Conservation (phyloP, 495 filamentous ascomycete genomes). For the Hypoxylon intermedium region DNA sequence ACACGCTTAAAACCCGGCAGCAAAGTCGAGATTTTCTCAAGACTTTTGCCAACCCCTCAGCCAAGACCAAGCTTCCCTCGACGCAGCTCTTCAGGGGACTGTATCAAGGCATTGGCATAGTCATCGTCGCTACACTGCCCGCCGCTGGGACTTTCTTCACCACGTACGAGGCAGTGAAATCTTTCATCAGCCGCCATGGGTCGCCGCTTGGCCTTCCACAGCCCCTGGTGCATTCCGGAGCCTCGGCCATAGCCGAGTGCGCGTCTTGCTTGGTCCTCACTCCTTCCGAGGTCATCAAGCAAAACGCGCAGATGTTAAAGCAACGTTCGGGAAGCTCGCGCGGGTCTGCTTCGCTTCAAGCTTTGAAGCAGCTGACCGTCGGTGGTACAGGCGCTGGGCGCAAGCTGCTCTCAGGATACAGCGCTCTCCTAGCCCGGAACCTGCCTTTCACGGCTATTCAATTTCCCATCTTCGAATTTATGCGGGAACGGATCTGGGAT, state of each 20-base stretch:
- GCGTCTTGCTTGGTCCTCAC: slow-evolving; percentile 86
- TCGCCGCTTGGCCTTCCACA: slow-evolving; percentile 58
- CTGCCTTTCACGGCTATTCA: slow-evolving; percentile 87
- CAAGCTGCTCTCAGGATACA: slow-evolving; percentile 77
- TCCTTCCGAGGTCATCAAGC: slow-evolving; percentile 90
- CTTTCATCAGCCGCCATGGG: slow-evolving; percentile 47
- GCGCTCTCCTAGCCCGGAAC: slow-evolving; percentile 78
- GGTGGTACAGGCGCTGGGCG: slow-evolving; percentile 40
- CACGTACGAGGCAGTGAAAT: slow-evolving; percentile 80
- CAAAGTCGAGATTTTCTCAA: slow-evolving; percentile 75
- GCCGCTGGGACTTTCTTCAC: slow-evolving; percentile 90
- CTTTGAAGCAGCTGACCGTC: slow-evolving; percentile 47
- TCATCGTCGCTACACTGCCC: slow-evolving; percentile 86
- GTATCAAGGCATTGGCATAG: slow-evolving; percentile 88
- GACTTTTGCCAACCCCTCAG: slow-evolving; percentile 63
- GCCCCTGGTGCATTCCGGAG: slow-evolving; percentile 70
- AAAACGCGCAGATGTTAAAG: slow-evolving; percentile 81
- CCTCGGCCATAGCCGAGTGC: slow-evolving; percentile 77
- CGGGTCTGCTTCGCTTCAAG: slow-evolving; percentile 52
- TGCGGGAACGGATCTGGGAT: slow-evolving; percentile 55
- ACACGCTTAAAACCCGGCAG: slow-evolving; percentile 85
- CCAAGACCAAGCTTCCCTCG: slow-evolving; percentile 55
- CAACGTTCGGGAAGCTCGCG: slow-evolving; percentile 19
- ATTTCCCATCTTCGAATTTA: slow-evolving; percentile 82
- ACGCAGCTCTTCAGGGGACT: slow-evolving; percentile 72